Evolutionary conservation across 208 protist species (phyloP).

Genomic region (Wallacemonas sp.): DNA sequence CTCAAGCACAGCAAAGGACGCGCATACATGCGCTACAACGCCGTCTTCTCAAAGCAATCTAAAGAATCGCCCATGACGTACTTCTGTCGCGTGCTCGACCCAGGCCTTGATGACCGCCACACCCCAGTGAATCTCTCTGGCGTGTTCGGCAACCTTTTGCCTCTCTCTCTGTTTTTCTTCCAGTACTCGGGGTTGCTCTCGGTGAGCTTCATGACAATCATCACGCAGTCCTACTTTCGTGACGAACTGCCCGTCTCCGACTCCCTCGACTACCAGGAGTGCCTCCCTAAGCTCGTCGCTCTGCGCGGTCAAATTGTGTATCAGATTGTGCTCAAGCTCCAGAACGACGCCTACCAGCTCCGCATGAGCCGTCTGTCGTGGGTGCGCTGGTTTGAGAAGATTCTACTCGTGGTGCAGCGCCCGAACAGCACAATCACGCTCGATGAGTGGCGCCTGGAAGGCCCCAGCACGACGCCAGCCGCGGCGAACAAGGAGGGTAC

Average conservation of each 20-base stretch:
- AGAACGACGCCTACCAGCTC: conserved; percentile 28
- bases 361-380: conserved; percentile 64
- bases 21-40: conserved; percentile 77
- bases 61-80: conserved; percentile 66
- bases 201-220: conserved; percentile 78
- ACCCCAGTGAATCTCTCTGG: conserved; percentile 73
- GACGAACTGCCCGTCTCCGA: conserved; percentile 80
- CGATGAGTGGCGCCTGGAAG: conserved; percentile 74
- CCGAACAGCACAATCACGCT: conserved; percentile 59
- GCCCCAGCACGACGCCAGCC: conserved; percentile 20
- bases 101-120: conserved; percentile 43
- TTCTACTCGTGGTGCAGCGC: conserved; percentile 45
- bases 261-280: conserved; percentile 67
- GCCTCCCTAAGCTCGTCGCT: conserved; percentile 58
- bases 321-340: conserved; percentile 66
- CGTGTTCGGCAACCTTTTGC: conserved; percentile 77
- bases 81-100: conserved; percentile 72
- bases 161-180: conserved; percentile 82
- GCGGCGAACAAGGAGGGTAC: neutral
- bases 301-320: conserved; percentile 75
- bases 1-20: conserved; percentile 83
- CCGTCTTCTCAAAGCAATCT: conserved; percentile 61
- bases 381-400: conserved; percentile 79
- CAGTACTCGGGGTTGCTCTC: conserved; percentile 79
- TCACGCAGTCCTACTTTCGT: conserved; percentile 83